Percentiles rank a stretch among this genome's conserved stretches.
phyloP scores from a whole-genome alignment of 192 early-diverging fungal species.

The Jimgerdemannia flammicorona region DNA sequence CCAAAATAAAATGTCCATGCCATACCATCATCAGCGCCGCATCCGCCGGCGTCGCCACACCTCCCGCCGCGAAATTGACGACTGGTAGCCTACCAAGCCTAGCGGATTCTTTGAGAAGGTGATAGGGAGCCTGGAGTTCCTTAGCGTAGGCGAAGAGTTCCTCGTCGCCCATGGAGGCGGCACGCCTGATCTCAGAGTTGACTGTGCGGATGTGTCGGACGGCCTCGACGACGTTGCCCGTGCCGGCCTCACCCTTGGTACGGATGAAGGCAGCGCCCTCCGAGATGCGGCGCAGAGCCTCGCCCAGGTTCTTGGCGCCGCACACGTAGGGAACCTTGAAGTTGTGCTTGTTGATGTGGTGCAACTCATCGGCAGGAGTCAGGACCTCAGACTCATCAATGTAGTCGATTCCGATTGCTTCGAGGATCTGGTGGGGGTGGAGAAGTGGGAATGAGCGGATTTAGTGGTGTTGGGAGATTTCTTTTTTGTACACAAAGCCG shows the following conservation, averaged over 20 bases:
- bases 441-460: background rate
- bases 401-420: constrained; percentile 88
- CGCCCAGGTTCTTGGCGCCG: constrained; percentile 94
- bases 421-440: constrained; percentile 62
- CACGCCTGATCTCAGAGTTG: constrained; percentile 81
- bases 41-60: constrained; percentile 97
- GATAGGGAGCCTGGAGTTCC: constrained; percentile 89
- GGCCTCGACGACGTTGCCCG: constrained; percentile 97
- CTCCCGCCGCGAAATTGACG: constrained; percentile 98
- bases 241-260: constrained; percentile 98
- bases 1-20: background rate
- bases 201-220: constrained; percentile 94
- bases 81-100: constrained; percentile 89
- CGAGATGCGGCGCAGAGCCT: constrained; percentile 92
- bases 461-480: too few species aligned
- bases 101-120: constrained; percentile 87
- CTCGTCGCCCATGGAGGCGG: constrained; percentile 77
- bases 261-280: constrained; percentile 99
- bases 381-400: constrained; percentile 98
- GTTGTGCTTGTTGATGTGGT: constrained; percentile 96
- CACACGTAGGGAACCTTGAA: constrained; percentile 96
- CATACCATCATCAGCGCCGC: constrained; percentile 95
- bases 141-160: constrained; percentile 96
- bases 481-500: too few species aligned
- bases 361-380: constrained; percentile 90